Evolutionary conservation across 192 early-diverging fungal species (phyloP), one percentile per base, ranked within the genome.

Genomic region (Mortierella claussenii): DNA sequence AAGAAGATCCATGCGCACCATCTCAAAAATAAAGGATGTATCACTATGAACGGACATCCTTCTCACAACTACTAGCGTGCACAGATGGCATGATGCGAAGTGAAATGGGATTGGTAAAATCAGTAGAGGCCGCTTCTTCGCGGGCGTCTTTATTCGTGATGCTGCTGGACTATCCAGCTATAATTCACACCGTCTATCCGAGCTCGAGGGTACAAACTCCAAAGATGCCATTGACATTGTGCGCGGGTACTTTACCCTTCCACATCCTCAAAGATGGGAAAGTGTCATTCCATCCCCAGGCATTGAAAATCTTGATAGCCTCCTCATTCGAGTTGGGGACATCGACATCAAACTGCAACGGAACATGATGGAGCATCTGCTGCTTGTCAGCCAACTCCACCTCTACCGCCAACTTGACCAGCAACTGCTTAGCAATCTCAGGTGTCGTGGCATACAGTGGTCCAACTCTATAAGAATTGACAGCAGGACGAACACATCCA

Each of bases 261-360:
- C 79, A 80, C 79, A 80, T 80, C 15, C 79, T 71, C 55, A 74
- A 18, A 1, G 10, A 55, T 4, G 79, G 63, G 45, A 80, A 74
- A 0, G 69, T 64, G 30, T 74, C 61, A 1, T 57, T 53, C 79
- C 69, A 74, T 3, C 52, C 60, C 0, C 73, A 15, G 0, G 37
- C 34, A 36, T 80, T 60, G 50, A 74, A 80, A 13, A 58, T 20
- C 28, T 65, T 53, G 26, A 59, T 43, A 4, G 59, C 60, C 2
- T 34, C 55, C 30, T 37, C 20, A 40, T 76, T 76, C 46, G 43
- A 33, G 27, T 48, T 48, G 15, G 73, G 73, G 0, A 76, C 20
- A 33, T 76, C 73, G 0, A 76, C 23, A 28, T 61, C 64, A 31
- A 76, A 40, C 17, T 28, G 10, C 43, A 76, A 28, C 3, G 73